Evolutionary conservation across 2,329 filamentous ascomycete genomes (phyloP).

Genomic region (Curvularia spicifera): DNA sequence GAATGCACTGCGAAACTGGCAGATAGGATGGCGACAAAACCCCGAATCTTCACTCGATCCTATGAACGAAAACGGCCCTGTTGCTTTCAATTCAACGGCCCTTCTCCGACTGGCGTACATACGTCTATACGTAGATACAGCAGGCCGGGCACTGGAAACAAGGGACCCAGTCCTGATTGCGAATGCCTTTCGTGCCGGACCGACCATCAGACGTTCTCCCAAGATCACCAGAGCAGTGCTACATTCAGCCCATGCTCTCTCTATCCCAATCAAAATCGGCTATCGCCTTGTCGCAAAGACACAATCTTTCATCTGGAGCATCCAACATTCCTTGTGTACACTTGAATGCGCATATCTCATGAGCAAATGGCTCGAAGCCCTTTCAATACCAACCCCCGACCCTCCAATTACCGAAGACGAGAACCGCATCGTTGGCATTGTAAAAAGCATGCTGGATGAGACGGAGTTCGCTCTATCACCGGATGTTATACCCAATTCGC

Average conservation of each 20-base stretch:
- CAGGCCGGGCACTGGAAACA: conserved; percentile 68
- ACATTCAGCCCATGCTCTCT: conserved; percentile 72
- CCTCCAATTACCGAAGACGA: conserved; percentile 50
- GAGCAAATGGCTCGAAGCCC: conserved; percentile 51
- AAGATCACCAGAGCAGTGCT: conserved; percentile 69
- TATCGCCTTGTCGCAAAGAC: conserved; percentile 50
- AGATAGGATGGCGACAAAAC: conserved; percentile 49
- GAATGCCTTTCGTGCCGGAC: conserved; percentile 64
- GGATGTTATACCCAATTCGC: conserved; percentile 41
- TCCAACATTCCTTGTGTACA: conserved; percentile 51
- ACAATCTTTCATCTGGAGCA: conserved; percentile 50
- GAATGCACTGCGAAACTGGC: conserved; percentile 54
- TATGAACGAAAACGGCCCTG: conserved; percentile 62
- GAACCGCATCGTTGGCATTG: conserved; percentile 45
- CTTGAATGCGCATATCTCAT: conserved; percentile 51
- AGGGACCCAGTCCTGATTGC: conserved; percentile 69
- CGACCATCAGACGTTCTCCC: conserved; percentile 64
- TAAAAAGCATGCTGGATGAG: conserved; percentile 53
- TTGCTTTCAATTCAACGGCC: conserved; percentile 71
- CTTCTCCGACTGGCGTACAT: conserved; percentile 68
- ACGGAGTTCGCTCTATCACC: conserved; percentile 45
- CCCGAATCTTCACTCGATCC: conserved; percentile 57
- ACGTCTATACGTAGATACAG: conserved; percentile 69
- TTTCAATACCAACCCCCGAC: conserved; percentile 41
- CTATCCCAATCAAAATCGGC: conserved; percentile 66